Conservation (phyloP, 1,139 yeast species). For the Kodamaea anthophila region DNA sequence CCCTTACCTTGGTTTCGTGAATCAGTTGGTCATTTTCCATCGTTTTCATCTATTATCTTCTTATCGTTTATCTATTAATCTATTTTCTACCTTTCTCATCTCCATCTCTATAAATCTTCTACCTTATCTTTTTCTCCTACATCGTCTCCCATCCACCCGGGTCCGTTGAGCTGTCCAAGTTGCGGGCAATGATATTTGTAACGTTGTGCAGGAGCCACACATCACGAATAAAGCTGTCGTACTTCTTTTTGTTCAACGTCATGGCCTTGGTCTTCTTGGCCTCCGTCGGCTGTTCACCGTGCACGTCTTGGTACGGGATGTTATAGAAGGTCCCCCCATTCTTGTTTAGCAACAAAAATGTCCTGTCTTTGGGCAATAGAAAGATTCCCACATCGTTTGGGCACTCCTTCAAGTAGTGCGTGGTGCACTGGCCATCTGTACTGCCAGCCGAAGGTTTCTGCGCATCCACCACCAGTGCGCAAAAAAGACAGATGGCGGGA, state of each 20-base stretch:
- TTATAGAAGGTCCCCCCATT: slow-evolving; percentile 77
- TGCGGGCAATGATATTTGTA: slow-evolving; percentile 71
- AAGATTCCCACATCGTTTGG: slow-evolving; percentile 70
- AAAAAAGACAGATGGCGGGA: slow-evolving; percentile 83
- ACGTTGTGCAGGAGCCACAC: slow-evolving; percentile 79
- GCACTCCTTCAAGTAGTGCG: slow-evolving; percentile 61
- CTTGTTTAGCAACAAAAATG: slow-evolving; percentile 59
- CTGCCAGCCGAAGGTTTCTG: slow-evolving; percentile 54
- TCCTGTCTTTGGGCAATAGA: slow-evolving; percentile 67
- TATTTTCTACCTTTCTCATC: background rate
- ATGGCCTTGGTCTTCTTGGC: slow-evolving; percentile 69
- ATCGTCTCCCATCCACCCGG: slow-evolving; percentile 96
- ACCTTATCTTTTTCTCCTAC: slow-evolving; percentile 21
- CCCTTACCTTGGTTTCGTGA: background rate
- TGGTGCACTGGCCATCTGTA: slow-evolving; percentile 59
- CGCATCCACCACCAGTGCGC: slow-evolving; percentile 64
- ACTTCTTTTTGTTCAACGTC: slow-evolving; percentile 55
- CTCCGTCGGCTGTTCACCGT: slow-evolving; percentile 82
- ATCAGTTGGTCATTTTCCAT: no score
- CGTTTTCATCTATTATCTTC: background rate
- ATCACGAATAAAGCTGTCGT: slow-evolving; percentile 58
- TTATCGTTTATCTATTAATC: background rate
- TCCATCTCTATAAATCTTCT: no score
- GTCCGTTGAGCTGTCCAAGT: slow-evolving; percentile 71
- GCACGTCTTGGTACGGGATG: slow-evolving; percentile 81